Conservation (phyloP, 2,329 filamentous ascomycete species). For the Apiospora koreana region DNA sequence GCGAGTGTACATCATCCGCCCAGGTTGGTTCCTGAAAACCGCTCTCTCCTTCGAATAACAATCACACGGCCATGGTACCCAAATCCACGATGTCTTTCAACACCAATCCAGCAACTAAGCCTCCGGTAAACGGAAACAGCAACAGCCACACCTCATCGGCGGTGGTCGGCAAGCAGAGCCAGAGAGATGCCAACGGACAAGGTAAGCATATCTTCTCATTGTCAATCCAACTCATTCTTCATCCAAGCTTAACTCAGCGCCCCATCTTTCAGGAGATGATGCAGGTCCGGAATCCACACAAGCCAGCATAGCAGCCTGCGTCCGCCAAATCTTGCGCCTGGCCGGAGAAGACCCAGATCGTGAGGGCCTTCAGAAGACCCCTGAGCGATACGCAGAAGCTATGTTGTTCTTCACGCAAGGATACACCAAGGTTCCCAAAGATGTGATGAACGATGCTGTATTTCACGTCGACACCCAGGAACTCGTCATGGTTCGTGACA, state of each 20-base stretch:
- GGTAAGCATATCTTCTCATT: neutral
- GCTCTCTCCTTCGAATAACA: neutral
- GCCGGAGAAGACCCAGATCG: slow-evolving; percentile 64
- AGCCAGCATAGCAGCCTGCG: neutral
- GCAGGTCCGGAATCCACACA: neutral
- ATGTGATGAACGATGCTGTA: slow-evolving; percentile 86
- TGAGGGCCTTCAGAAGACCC: slow-evolving; percentile 63
- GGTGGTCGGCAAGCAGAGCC: neutral
- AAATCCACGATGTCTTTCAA: neutral
- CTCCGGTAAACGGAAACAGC: neutral
- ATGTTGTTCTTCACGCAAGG: slow-evolving; percentile 92
- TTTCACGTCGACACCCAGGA: slow-evolving; percentile 95
- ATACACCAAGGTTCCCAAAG: slow-evolving; percentile 85
- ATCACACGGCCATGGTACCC: neutral
- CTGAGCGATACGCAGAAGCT: slow-evolving; percentile 88
- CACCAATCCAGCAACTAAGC: neutral
- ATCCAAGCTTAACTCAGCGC: neutral
- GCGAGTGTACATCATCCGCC: too few species aligned
- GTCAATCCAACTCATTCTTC: neutral
- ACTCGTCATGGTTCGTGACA: slow-evolving; percentile 92
- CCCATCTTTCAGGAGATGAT: neutral
- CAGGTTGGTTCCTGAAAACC: too few species aligned
- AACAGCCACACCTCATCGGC: neutral
- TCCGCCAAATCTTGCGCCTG: slow-evolving; percentile 55
- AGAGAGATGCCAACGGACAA: neutral